A percentile compares a stretch with the other conserved stretches of the same genome.
Evolutionary conservation across 352 stramenopile genomes (phyloP).

Genomic region (Phytophthora sp.): DNA sequence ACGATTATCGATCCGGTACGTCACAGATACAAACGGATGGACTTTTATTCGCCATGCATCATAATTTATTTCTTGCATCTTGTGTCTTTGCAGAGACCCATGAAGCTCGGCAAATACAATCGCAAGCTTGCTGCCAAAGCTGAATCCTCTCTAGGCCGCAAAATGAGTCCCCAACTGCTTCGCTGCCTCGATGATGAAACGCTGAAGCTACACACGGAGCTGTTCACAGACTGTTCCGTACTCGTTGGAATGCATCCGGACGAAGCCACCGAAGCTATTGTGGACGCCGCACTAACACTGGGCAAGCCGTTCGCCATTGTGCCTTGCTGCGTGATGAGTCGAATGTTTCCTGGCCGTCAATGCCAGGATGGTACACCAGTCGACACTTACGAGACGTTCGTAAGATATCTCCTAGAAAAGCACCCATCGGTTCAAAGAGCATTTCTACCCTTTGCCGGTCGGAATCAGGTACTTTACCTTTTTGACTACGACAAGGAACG

Average conservation of each 20-base stretch:
- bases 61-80: background rate
- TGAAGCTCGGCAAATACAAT: constrained; percentile 81
- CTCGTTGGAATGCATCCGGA: constrained; percentile 96
- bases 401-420: constrained; percentile 86
- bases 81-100: constrained; percentile 54
- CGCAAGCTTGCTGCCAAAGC: constrained; percentile 66
- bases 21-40: background rate
- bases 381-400: constrained; percentile 82
- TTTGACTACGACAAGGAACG: constrained; percentile 53
- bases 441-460: constrained; percentile 82
- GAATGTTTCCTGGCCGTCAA: constrained; percentile 85
- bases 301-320: constrained; percentile 95
- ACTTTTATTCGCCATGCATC: background rate
- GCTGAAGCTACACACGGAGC: constrained; percentile 47
- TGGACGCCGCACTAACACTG: constrained; percentile 89
- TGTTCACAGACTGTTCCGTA: constrained; percentile 85
- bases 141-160: constrained; percentile 31
- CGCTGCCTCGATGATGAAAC: constrained; percentile 65
- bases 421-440: constrained; percentile 60
- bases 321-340: constrained; percentile 96
- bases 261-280: constrained; percentile 95
- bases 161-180: constrained; percentile 61
- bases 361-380: constrained; percentile 68
- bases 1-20: constrained; percentile 88
- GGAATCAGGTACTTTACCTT: constrained; percentile 87